A percentile compares a stretch with the other conserved stretches of the same genome.
Evolutionary conservation across 495 filamentous ascomycete genomes (phyloP).

Genomic region (Hyaloscypha variabilis): DNA sequence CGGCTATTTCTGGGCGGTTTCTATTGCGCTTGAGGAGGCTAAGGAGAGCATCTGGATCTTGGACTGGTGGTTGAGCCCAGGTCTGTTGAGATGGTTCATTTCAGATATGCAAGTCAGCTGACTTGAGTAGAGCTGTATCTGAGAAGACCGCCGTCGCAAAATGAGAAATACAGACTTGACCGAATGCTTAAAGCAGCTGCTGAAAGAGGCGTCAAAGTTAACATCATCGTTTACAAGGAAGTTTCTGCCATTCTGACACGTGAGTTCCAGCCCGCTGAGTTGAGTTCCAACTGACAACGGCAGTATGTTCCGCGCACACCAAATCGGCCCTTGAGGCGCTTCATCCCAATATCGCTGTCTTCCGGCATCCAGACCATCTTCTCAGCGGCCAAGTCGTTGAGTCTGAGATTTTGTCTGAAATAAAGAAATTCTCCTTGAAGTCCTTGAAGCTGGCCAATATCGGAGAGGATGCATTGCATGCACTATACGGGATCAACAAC

Average conservation of each 20-base stretch:
- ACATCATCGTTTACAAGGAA: conserved; percentile 97
- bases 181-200: conserved; percentile 87
- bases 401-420: conserved; percentile 37
- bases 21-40: conserved; percentile 80
- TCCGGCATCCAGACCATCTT: conserved; percentile 89
- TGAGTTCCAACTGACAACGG: neutral
- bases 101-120: neutral
- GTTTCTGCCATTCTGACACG: conserved; percentile 82
- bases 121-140: conserved; percentile 83
- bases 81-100: conserved; percentile 4
- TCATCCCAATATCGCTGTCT: conserved; percentile 88
- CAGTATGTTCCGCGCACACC: conserved; percentile 61
- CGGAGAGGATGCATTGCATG: conserved; percentile 67
- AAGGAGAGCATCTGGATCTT: conserved; percentile 88
- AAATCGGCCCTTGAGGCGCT: conserved; percentile 72
- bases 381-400: conserved; percentile 65
- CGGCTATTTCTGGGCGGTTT: conserved; percentile 90
- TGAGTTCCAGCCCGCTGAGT: conserved; percentile 46
- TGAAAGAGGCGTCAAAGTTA: conserved; percentile 82
- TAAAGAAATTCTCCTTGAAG: conserved; percentile 50
- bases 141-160: conserved; percentile 77
- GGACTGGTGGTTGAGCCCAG: conserved; percentile 60
- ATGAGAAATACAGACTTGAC: conserved; percentile 87
- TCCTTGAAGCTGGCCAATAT: conserved; percentile 52
- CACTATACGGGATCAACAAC: conserved; percentile 73